Evolutionary conservation across 2,329 filamentous ascomycete species (phyloP).

Genomic region (Trichoderma citrinoviride): DNA sequence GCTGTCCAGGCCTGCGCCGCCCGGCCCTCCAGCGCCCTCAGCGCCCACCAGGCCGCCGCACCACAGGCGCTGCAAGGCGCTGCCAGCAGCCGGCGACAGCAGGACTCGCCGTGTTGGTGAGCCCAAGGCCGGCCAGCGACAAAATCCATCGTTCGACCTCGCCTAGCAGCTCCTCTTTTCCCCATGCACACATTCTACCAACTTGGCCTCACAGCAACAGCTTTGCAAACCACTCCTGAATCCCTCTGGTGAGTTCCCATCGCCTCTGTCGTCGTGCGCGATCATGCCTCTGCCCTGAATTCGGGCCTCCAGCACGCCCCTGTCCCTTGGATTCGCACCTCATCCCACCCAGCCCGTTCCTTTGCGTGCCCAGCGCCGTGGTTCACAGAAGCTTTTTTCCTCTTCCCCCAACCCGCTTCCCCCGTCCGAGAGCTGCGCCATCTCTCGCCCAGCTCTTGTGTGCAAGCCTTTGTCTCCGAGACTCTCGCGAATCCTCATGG

Average conservation of each 20-base stretch:
- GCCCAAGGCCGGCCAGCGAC: constrained; percentile 34
- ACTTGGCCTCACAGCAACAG: constrained; percentile 36
- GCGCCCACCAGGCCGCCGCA: neutral
- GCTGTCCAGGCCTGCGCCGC: neutral
- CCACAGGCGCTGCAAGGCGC: constrained; percentile 10
- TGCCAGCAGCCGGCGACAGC: constrained; percentile 12
- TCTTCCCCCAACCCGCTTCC: neutral
- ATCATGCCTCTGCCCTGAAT: constrained; percentile 34
- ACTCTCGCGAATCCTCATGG: neutral
- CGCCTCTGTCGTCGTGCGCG: constrained; percentile 37
- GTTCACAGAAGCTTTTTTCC: constrained; percentile 9
- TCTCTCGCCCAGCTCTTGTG: constrained; percentile 14
- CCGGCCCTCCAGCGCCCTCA: neutral
- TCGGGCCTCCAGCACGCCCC: constrained; percentile 28
- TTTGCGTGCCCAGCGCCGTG: constrained; percentile 11
- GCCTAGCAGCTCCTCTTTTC: constrained; percentile 44
- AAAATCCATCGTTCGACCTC: constrained; percentile 43
- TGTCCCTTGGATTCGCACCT: constrained; percentile 22
- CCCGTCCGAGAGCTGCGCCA: constrained; percentile 9
- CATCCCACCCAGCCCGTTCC: constrained; percentile 17
- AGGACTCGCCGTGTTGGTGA: constrained; percentile 23
- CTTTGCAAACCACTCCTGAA: constrained; percentile 34
- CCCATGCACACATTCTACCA: constrained; percentile 43
- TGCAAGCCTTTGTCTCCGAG: constrained; percentile 1
- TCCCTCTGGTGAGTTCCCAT: constrained; percentile 40